Base-by-base conservation (phyloP, 768 basidiomycete genomes). In the Porpolomopsis calyptriformis region DNA sequence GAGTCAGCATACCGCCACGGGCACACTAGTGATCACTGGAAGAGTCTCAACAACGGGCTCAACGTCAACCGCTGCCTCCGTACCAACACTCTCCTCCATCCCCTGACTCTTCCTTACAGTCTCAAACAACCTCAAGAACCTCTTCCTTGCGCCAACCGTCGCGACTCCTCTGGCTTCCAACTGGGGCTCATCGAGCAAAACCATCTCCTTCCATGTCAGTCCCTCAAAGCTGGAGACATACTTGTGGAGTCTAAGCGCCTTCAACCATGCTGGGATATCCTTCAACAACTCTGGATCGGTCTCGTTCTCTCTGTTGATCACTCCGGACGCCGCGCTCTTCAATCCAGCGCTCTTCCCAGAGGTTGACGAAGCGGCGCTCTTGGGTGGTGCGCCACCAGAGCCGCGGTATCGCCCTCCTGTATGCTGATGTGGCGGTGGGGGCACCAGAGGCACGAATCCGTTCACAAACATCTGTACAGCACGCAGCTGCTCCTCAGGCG, bases 151-250 rank as follows among this genome's bases (percentile, higher is more conserved):
- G 39, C 96, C 96, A 45, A 96, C 80, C 52, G 96, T 96, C 14
- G 87, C 84, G 27, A 99, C 94, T n/a, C 96, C 96, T 67, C 87
- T 85, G 45, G 71, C 84, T 72, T 97, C 91, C 55, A 99, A 69
- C 55, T 76, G 82, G 9, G 69, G 74, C 64, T 98, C 94, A 55
- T 88, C 86, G 77, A 99, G 83, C 39, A 79, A 42, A 9, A 94
- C 85, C 85, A 98, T 94, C 48, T 98, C 92, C 67, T 81, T 76
- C 96, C 96, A 99, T 55, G 71, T 76, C 68, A 77, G 73, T 43
- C 71, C 75, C 63, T 97, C 93, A 65, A 99, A 98, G 70, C 96
- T 98, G 27, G 89, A 82, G 52, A 94, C 98, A 70, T 99, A 98
- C 72, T 98, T 98, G 78, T 99, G 96, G 59, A 98, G 70, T 64